Evolutionary conservation across 2,329 filamentous ascomycete species (phyloP).

Genomic region (Cordyceps javanica): DNA sequence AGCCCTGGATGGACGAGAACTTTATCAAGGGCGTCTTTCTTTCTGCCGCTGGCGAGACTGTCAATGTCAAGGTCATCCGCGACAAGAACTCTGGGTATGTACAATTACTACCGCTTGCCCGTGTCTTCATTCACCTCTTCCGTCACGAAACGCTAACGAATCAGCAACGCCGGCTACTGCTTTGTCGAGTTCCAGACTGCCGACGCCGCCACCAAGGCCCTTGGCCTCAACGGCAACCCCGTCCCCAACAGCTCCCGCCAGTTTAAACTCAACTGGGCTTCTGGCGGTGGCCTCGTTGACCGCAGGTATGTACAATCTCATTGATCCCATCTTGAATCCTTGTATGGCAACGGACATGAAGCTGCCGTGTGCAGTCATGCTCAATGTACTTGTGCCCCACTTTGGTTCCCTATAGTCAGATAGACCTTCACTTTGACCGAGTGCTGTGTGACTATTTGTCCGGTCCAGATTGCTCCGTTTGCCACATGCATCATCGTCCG

Average conservation of each 20-base stretch:
- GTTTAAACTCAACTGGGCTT: constrained; percentile 99
- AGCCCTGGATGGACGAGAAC: constrained; percentile 98
- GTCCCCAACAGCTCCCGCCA: constrained; percentile 92
- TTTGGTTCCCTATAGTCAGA: constrained; percentile 3
- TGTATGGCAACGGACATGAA: background rate
- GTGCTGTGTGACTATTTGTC: background rate
- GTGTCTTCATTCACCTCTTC: too few relatives aligned
- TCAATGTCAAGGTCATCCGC: constrained; percentile 99
- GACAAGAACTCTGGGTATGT: constrained; percentile 94
- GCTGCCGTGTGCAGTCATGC: background rate
- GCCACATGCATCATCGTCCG: constrained; percentile 5
- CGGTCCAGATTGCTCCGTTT: background rate
- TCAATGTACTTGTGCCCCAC: constrained; percentile 4
- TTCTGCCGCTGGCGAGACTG: constrained; percentile 84
- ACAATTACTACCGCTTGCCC: too few relatives aligned
- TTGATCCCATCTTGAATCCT: background rate
- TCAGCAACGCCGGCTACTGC: constrained; percentile 93
- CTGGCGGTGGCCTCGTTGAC: constrained; percentile 89
- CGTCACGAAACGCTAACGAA: constrained; percentile 17
- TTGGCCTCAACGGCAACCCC: constrained; percentile 78
- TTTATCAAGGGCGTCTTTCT: constrained; percentile 91
- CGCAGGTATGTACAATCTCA: constrained; percentile 57
- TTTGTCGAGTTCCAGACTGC: constrained; percentile 88
- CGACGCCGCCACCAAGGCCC: constrained; percentile 83
- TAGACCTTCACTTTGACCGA: constrained; percentile 1